Base-by-base conservation (phyloP, 495 filamentous ascomycete species). In the Cryomyces minteri region DNA sequence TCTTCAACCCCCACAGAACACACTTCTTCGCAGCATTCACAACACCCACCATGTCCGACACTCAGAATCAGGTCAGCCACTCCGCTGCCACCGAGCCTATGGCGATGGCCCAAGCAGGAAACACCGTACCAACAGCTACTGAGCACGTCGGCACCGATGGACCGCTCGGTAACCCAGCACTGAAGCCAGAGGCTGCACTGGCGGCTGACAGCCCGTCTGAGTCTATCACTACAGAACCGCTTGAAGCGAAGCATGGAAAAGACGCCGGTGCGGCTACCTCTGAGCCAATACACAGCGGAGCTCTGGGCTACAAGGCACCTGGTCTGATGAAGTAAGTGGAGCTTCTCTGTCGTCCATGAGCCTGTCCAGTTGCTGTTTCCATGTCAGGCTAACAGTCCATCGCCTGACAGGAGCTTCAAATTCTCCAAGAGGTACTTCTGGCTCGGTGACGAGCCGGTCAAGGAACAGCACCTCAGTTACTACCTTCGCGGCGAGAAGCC, bases 401-500 rank as follows among this genome's bases (percentile, higher is more conserved):
- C 18, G 18, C 18, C 2, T 32, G n/a, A 44, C 49, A 83, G 78
- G 69, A 63, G 67, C 46, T 63, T 82, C 51, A 67, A 73, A 51
- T 79, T 76, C 62, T 67, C 75, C 43, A 85, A 84, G 73, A 76
- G 78, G 53, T 80, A 83, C 71, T 94, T 98, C 72, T 96, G 85
- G 80, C 86, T 98, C 68, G 80, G 79, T 60, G 72, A 82, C 37
- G 84, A 92, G 46, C 62, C 88, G 39, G 68, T 88, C 41, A 73
- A 87, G 56, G 64, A 75, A 49, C 82, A 90, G 64, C 67, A 82
- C 57, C 69, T 93, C 34, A 56, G 67, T 49, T 63, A 63, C 50
- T 96, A 83, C 68, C 72, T 92, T 56, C 78, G 79, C 64, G 78
- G 79, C 54, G 90, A 93, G 72, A 92, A 95, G 80, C 65, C 79